Conservation (phyloP, 495 filamentous ascomycete species). For the Barbatosphaeria neglecta region DNA sequence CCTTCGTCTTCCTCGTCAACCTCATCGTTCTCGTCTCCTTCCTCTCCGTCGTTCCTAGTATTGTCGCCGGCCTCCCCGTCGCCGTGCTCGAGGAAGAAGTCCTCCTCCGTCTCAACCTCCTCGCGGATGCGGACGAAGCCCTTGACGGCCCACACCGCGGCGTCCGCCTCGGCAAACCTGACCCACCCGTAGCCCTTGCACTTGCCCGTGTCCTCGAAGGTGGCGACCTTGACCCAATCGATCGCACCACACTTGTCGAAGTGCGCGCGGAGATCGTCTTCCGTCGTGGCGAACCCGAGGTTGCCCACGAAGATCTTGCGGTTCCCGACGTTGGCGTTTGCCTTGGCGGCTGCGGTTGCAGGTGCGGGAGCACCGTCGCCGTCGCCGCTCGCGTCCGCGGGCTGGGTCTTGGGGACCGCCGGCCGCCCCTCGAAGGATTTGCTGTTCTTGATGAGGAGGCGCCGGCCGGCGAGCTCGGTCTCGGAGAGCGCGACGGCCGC, state of each 20-base stretch:
- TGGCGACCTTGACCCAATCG: conserved; percentile 70
- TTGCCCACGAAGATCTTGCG: conserved; percentile 89
- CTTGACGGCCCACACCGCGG: conserved; percentile 65
- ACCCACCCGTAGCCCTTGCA: conserved; percentile 98
- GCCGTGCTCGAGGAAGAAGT: conserved; percentile 44
- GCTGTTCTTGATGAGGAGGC: conserved; percentile 82
- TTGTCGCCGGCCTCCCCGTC: conserved; percentile 27
- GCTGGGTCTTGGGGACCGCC: conserved; percentile 32
- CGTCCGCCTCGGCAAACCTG: conserved; percentile 67
- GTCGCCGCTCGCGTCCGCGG: conserved; percentile 20
- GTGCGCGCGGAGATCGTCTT: conserved; percentile 65
- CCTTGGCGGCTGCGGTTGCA: conserved; percentile 21
- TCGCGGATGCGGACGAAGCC: conserved; percentile 63
- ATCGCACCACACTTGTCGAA: conserved; percentile 76
- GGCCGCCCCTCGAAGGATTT: conserved; percentile 70
- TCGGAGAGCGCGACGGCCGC: conserved; percentile 72
- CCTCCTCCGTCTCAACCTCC: conserved; percentile 38
- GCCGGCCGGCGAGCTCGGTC: conserved; percentile 58
- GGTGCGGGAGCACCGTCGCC: conserved; percentile 5
- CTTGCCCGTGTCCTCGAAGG: conserved; percentile 93
- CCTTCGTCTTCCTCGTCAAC: background rate
- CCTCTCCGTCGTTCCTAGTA: conserved; percentile 17
- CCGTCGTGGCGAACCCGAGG: conserved; percentile 71
- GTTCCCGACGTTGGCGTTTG: conserved; percentile 49
- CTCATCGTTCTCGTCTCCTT: conserved; percentile 9